These are phyloP conservation scores for Yarrowia sp. DNA, from an alignment of 805 yeast species.

Conservation along the genomic window DNA sequence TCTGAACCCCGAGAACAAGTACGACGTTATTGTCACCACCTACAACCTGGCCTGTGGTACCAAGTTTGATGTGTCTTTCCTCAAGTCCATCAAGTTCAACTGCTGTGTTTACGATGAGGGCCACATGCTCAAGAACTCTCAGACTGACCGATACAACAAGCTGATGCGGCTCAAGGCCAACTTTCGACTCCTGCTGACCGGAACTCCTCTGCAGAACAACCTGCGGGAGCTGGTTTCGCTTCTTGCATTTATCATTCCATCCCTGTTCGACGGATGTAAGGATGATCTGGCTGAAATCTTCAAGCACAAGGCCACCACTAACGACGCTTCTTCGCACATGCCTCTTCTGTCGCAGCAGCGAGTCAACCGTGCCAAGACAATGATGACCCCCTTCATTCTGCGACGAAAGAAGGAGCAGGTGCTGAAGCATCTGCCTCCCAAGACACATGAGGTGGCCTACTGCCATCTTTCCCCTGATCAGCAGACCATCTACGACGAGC, in stretches of 20 bases:
- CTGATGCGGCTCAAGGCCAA: slow-evolving; percentile 78
- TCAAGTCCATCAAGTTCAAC: slow-evolving; percentile 72
- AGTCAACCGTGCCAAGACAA: slow-evolving; percentile 85
- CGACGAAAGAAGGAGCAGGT: slow-evolving; percentile 93
- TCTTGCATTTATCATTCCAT: slow-evolving; percentile 86
- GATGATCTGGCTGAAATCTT: slow-evolving; percentile 81
- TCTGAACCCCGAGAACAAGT: slow-evolving; percentile 50
- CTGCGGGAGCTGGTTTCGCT: slow-evolving; percentile 85
- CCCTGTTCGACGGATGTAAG: slow-evolving; percentile 71
- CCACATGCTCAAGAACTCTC: slow-evolving; percentile 89
- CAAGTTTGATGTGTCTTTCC: slow-evolving; percentile 74
- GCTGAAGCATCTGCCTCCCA: slow-evolving; percentile 80
- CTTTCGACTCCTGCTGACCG: slow-evolving; percentile 87
- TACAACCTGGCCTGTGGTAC: slow-evolving; percentile 88
- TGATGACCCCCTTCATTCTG: slow-evolving; percentile 97
- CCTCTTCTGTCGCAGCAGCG: slow-evolving; percentile 90
- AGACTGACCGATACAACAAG: slow-evolving; percentile 81
- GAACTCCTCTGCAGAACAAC: slow-evolving; percentile 96
- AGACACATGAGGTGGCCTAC: slow-evolving; percentile 58
- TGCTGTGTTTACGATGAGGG: slow-evolving; percentile 96
- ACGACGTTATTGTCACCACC: slow-evolving; percentile 91
- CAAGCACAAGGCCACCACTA: slow-evolving; percentile 80
- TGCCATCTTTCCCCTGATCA: slow-evolving; percentile 57
- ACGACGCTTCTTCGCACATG: slow-evolving; percentile 43
- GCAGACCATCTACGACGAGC: slow-evolving; percentile 63